Evolutionary conservation across 495 filamentous ascomycete species (phyloP).

Genomic region (Parmelia sp.): DNA sequence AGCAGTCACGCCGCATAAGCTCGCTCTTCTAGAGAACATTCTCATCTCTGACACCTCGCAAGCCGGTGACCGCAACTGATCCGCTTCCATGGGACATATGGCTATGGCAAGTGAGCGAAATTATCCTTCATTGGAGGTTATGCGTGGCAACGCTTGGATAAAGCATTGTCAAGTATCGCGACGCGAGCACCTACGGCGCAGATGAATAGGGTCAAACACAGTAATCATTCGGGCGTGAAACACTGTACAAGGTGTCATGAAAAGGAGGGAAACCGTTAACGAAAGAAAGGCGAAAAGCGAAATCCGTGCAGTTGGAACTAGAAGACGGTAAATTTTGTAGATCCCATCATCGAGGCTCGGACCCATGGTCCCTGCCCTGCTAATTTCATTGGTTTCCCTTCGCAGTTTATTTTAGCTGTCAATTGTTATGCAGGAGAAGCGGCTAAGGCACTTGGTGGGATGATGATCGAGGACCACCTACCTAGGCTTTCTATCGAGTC

Average conservation of each 20-base stretch:
- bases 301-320: neutral
- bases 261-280: neutral
- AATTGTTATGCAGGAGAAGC: constrained; percentile 12
- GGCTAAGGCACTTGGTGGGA: constrained; percentile 11
- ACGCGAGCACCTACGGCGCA: neutral
- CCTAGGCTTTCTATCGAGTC: neutral
- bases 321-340: constrained; percentile 2
- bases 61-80: neutral
- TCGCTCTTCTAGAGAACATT: neutral
- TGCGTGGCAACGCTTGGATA: neutral
- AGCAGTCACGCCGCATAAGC: neutral
- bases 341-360: constrained; percentile 12
- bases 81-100: neutral
- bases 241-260: neutral
- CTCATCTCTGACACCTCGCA: neutral
- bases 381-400: neutral
- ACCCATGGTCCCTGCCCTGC: neutral
- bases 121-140: neutral
- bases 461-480: neutral
- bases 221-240: neutral
- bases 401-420: neutral
- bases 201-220: neutral
- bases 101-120: neutral
- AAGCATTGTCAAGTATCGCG: neutral
- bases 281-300: neutral